Evolutionary conservation across 2,329 filamentous ascomycete genomes (phyloP).

Genomic region (Pyricularia sp.): DNA sequence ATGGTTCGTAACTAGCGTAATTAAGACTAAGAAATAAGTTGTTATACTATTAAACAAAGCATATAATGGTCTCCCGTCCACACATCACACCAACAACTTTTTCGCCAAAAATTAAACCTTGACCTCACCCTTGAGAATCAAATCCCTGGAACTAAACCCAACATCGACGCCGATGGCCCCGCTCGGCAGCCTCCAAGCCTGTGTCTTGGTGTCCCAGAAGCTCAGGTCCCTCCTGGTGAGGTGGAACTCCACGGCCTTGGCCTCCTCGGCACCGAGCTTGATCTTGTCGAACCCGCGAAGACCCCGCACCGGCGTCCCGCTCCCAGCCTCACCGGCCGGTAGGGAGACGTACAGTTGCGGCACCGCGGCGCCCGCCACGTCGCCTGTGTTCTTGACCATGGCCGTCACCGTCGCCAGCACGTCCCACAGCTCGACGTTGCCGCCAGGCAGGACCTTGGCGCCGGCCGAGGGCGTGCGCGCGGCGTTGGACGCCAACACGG

Average conservation of each 20-base stretch:
- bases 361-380: slow-evolving; percentile 36
- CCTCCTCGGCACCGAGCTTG: slow-evolving; percentile 28
- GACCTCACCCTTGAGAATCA: neutral
- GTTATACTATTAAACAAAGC: neutral
- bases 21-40: too few species aligned
- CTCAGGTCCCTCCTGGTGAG: slow-evolving; percentile 38
- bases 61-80: neutral
- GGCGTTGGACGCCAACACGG: neutral
- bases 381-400: slow-evolving; percentile 40
- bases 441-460: slow-evolving; percentile 51
- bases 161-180: slow-evolving; percentile 20
- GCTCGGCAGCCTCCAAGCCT: slow-evolving; percentile 29
- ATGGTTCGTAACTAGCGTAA: too few species aligned
- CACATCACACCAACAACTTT: neutral
- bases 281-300: slow-evolving; percentile 45
- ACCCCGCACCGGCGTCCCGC: slow-evolving; percentile 36
- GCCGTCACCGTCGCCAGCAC: slow-evolving; percentile 36
- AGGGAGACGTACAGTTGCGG: slow-evolving; percentile 43
- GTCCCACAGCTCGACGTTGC: slow-evolving; percentile 44
- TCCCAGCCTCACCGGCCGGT: slow-evolving; percentile 19
- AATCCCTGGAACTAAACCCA: slow-evolving; percentile 15
- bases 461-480: neutral
- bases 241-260: slow-evolving; percentile 29
- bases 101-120: neutral
- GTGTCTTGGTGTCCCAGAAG: slow-evolving; percentile 33